Conservation (phyloP, 2,329 filamentous ascomycete genomes). For the Aureobasidium sp. region DNA sequence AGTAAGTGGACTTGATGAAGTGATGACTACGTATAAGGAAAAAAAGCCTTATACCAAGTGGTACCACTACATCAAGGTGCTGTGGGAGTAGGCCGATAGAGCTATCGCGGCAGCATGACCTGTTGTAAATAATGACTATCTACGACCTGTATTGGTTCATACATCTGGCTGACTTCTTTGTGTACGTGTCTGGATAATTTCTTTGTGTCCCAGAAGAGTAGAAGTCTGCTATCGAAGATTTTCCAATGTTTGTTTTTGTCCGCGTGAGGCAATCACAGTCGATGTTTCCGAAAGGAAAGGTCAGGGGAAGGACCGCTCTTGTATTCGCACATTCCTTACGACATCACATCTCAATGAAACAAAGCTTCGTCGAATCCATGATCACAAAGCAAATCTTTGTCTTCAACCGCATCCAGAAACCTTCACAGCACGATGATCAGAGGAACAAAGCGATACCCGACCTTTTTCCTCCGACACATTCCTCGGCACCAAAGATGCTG, state of each 20-base stretch:
- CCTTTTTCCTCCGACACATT: not conserved
- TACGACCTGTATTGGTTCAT: not conserved
- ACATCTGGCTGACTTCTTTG: not conserved
- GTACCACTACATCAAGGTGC: conserved; percentile 29
- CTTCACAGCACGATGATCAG: not conserved
- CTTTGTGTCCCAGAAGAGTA: not conserved
- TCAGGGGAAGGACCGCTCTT: not conserved
- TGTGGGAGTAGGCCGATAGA: not conserved
- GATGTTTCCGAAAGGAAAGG: not conserved
- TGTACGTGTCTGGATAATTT: not conserved
- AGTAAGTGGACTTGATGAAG: conserved; percentile 31
- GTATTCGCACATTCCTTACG: not conserved
- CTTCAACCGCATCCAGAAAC: not conserved
- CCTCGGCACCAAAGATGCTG: not conserved
- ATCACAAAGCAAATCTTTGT: not conserved
- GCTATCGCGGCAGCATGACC: not conserved
- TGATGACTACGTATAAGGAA: conserved; percentile 26
- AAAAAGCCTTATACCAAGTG: conserved; percentile 19
- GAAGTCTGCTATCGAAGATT: too few species aligned
- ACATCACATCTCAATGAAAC: not conserved
- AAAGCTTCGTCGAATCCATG: not conserved
- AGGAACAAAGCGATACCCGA: not conserved
- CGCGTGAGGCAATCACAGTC: too few species aligned
- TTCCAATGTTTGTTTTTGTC: not conserved
- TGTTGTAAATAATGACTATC: not conserved